phyloP scores from a whole-genome alignment of 768 basidiomycete species.

The Gloeostereum incarnatum region DNA sequence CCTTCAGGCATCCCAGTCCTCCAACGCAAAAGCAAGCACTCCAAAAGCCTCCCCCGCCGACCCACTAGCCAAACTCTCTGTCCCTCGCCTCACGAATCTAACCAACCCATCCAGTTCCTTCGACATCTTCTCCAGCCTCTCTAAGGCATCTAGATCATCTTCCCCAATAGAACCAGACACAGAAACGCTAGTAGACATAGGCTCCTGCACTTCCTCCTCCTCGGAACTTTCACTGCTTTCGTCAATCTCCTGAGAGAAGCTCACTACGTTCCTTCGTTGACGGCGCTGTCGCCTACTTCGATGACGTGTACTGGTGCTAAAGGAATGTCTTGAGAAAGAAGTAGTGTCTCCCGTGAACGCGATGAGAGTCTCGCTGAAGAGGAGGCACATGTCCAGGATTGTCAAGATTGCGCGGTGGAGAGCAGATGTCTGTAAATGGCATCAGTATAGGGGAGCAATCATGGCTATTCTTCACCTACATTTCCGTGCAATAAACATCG shows the following conservation, averaged over 20 bases:
- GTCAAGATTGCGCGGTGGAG: slow-evolving; percentile 58
- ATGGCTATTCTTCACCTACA: slow-evolving; percentile 23
- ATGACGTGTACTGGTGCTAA: slow-evolving; percentile 45
- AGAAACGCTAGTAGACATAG: slow-evolving; percentile 33
- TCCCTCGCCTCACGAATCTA: slow-evolving; percentile 56
- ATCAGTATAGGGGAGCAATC: not conserved
- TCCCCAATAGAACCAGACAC: slow-evolving; percentile 23
- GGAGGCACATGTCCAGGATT: slow-evolving; percentile 65
- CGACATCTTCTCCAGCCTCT: slow-evolving; percentile 53
- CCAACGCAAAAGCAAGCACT: slow-evolving; percentile 64
- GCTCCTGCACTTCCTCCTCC: slow-evolving; percentile 23
- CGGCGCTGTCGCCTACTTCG: slow-evolving; percentile 51
- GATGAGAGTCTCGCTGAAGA: slow-evolving; percentile 57
- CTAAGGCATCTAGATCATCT: slow-evolving; percentile 37
- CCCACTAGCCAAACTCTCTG: slow-evolving; percentile 60
- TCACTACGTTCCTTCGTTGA: slow-evolving; percentile 49
- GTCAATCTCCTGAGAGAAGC: slow-evolving; percentile 33
- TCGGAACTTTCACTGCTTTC: slow-evolving; percentile 14
- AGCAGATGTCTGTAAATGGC: slow-evolving; percentile 40
- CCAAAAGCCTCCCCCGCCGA: slow-evolving; percentile 58
- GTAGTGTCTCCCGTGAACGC: slow-evolving; percentile 52
- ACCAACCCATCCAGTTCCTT: slow-evolving; percentile 64
- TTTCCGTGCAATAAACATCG: slow-evolving; percentile 58
- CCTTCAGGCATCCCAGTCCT: slow-evolving; percentile 68
- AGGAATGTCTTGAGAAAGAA: slow-evolving; percentile 41